These are phyloP conservation scores for Paracoccidioides brasiliensis DNA, from an alignment of 2,329 filamentous ascomycete species.

Conservation along the genomic window DNA sequence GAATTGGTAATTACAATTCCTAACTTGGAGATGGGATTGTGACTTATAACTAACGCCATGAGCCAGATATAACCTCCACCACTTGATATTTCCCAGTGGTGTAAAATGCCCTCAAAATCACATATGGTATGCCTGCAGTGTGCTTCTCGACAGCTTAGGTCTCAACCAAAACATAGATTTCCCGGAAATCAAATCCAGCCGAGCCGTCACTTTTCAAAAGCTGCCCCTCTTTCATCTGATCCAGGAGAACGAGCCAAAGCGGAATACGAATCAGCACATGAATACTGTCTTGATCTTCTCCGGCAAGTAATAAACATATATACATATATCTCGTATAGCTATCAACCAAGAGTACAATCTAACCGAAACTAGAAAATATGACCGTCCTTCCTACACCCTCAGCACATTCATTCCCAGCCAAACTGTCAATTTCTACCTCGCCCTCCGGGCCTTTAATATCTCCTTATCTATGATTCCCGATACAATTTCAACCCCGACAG, in stretches of 20 bases:
- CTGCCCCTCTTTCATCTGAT: constrained; percentile 6
- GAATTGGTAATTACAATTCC: neutral
- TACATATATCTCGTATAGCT: neutral
- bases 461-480: constrained; percentile 85
- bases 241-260: constrained; percentile 21
- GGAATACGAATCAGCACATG: constrained; percentile 42
- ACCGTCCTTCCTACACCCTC: constrained; percentile 77
- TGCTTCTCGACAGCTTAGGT: neutral
- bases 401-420: constrained; percentile 68
- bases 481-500: constrained; percentile 71
- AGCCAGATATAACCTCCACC: neutral
- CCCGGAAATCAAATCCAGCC: constrained; percentile 1
- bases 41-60: neutral
- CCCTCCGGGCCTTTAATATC: constrained; percentile 82
- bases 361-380: constrained; percentile 52
- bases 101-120: constrained; percentile 3
- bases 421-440: constrained; percentile 71
- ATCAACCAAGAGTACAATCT: neutral
- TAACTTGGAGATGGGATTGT: neutral
- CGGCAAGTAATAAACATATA: constrained; percentile 25
- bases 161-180: neutral
- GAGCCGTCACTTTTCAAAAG: constrained; percentile 17
- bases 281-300: constrained; percentile 47
- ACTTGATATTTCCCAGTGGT: neutral
- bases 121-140: constrained; percentile 4